Percentiles rank a stretch among this genome's conserved stretches.
Conservation (phyloP, 495 filamentous ascomycete species). For the Filosporella fistucella region DNA sequence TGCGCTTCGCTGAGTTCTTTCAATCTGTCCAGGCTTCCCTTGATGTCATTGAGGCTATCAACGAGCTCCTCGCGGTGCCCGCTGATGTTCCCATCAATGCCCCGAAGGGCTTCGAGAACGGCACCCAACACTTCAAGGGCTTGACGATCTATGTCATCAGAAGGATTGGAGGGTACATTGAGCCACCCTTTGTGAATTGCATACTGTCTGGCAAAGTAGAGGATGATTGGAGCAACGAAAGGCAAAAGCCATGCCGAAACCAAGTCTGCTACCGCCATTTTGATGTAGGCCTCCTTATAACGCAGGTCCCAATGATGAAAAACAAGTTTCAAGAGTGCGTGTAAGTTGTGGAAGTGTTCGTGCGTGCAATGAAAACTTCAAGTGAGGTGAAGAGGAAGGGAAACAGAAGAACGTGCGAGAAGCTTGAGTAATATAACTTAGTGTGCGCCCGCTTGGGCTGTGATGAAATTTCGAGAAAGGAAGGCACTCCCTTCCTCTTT, state of each 20-base stretch:
- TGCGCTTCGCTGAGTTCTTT: constrained; percentile 7
- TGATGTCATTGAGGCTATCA: constrained; percentile 5
- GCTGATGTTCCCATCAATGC: constrained; percentile 1
- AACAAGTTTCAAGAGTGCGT: background rate
- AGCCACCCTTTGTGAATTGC: constrained; percentile 11
- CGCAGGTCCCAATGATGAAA: constrained; percentile 8
- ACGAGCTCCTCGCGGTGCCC: constrained; percentile 1
- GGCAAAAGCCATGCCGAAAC: constrained; percentile 4
- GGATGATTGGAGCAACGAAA: constrained; percentile 3
- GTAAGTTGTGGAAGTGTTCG: constrained; percentile 8
- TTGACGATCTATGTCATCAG: background rate
- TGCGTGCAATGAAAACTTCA: constrained; percentile 12
- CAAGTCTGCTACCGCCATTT: constrained; percentile 1
- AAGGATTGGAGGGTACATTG: constrained; percentile 3
- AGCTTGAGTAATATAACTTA: background rate
- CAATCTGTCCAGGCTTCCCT: constrained; percentile 5
- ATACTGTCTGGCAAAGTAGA: constrained; percentile 4
- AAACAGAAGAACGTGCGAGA: constrained; percentile 3
- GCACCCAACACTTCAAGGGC: background rate
- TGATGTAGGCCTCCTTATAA: constrained; percentile 9
- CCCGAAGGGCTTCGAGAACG: constrained; percentile 5
- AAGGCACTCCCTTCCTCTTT: constrained; percentile 4
- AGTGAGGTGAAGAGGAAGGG: constrained; percentile 11
- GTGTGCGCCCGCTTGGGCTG: background rate
- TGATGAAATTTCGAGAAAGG: constrained; percentile 4